Conservation (phyloP, 2,329 filamentous ascomycete species). For the Triangularia setosa region DNA sequence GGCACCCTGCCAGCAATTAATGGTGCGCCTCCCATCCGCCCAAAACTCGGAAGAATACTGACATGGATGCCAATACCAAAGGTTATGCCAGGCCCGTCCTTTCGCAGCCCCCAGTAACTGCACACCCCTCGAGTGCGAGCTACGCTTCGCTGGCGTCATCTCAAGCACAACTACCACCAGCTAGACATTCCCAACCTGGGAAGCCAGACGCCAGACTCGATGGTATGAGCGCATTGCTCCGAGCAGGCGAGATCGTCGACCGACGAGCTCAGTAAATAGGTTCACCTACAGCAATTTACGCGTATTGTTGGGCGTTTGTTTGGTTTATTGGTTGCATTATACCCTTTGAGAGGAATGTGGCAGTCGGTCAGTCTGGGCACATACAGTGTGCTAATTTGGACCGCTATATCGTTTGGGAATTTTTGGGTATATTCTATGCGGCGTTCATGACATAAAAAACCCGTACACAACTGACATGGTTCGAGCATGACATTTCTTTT, state of each 20-base stretch:
- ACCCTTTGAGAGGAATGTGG: background rate
- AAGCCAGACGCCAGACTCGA: constrained; percentile 41
- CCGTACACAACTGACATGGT: too few relatives aligned
- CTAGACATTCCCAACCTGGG: constrained; percentile 14
- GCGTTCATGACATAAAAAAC: too few relatives aligned
- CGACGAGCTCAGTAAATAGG: constrained; percentile 31
- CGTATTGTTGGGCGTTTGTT: background rate
- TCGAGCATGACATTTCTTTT: too few relatives aligned
- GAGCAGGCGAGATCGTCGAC: constrained; percentile 57
- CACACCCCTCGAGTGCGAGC: background rate
- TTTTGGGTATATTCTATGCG: background rate
- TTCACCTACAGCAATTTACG: background rate
- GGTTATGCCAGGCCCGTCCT: constrained; percentile 22
- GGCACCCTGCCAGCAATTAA: constrained; percentile 14
- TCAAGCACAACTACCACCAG: background rate
- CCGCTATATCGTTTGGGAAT: background rate
- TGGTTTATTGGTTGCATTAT: background rate
- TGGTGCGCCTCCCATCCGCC: constrained; percentile 14
- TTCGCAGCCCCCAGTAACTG: constrained; percentile 9
- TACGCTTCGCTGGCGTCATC: background rate
- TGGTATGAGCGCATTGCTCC: constrained; percentile 56
- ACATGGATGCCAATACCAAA: constrained; percentile 15
- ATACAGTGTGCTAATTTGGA: background rate
- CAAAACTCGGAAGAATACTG: constrained; percentile 2
- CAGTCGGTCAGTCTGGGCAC: background rate